phyloP scores from a whole-genome alignment of 1,139 yeast genomes.

The Diutina sp. region DNA sequence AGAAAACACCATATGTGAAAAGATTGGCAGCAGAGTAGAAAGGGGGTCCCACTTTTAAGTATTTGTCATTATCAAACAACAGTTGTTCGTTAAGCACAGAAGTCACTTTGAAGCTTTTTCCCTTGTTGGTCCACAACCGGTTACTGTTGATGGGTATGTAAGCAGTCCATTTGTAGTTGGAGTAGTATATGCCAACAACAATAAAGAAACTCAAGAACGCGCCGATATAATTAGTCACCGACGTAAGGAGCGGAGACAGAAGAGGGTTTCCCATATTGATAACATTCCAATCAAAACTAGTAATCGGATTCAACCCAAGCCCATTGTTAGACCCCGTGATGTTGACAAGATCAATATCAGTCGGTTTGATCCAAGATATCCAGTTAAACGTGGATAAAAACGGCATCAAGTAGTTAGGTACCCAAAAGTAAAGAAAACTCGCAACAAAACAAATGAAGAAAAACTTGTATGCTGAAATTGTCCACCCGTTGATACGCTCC shows the following conservation, averaged over 20 bases:
- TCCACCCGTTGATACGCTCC: conserved; percentile 39
- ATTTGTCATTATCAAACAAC: conserved; percentile 6
- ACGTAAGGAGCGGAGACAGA: neutral
- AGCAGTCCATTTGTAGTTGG: conserved; percentile 37
- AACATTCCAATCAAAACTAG: conserved; percentile 40
- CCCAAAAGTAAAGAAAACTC: conserved; percentile 41
- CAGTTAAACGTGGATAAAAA: conserved; percentile 47
- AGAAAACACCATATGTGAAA: conserved; percentile 43
- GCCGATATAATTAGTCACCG: neutral
- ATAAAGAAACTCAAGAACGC: conserved; percentile 1
- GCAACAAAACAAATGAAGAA: conserved; percentile 20
- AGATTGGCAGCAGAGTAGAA: conserved; percentile 25
- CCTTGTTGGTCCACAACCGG: conserved; percentile 30
- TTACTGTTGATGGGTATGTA: conserved; percentile 37
- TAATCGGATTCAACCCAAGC: conserved; percentile 41
- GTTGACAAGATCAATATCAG: conserved; percentile 37
- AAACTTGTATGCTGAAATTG: conserved; percentile 29
- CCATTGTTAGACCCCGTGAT: conserved; percentile 42
- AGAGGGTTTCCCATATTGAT: conserved; percentile 3
- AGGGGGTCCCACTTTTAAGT: conserved; percentile 22
- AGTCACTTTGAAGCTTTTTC: conserved; percentile 26
- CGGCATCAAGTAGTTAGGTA: conserved; percentile 38
- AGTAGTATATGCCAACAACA: conserved; percentile 34
- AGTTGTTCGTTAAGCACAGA: conserved; percentile 10
- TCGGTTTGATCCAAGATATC: conserved; percentile 52